Evolutionary conservation across 306 rosid species (phyloP), one percentile per base, ranked within the genome.

Genomic region (Astragalus membranaceus): DNA sequence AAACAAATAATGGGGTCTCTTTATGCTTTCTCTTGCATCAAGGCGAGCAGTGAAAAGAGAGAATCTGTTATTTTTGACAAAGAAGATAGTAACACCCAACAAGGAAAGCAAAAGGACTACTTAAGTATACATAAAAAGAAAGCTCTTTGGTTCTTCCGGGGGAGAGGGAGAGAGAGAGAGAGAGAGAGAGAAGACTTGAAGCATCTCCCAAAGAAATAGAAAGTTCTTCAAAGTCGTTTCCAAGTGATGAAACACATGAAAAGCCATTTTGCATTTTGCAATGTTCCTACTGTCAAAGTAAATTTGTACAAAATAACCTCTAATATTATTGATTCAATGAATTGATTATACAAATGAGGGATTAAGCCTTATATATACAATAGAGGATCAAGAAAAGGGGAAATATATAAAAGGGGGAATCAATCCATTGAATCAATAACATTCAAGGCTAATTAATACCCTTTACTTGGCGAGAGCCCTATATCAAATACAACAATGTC

Each of bases 21-120:
- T 77, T 77, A 65, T 37, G 71, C 92, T 89, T 89, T 92, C 92
- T 86, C 96, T 85, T 73, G 75, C 74, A 88, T 78, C 98, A 79
- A 92, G 76, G 91, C 72, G 50, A 70, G 88, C 71, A 56, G 78
- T 13, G 74, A 61, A 71, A 72, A 74, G 69, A 78, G 85, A 77
- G 84, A 83, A 77, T 80, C 75, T 53, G 14, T 72, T 78, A 74
- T 78, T 75, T 68, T 84, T 67, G 82, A 83, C 90, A 83, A 88
- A 84, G 91, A 76, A 79, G 87, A 81, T 82, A n/a, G n/a, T n/a
- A 81, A 75, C 78, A 76, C 82, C 85, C 72, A 85, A 84, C 60
- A 47, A 72, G 14, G 64, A 85, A 82, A 80, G 91, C 69, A 77
- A 86, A 82, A 82, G 65, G 10, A 35, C 44, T 39, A 46, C 71